Base-by-base conservation (phyloP, 208 protist species). In the Endotrypanum monterogeii region DNA sequence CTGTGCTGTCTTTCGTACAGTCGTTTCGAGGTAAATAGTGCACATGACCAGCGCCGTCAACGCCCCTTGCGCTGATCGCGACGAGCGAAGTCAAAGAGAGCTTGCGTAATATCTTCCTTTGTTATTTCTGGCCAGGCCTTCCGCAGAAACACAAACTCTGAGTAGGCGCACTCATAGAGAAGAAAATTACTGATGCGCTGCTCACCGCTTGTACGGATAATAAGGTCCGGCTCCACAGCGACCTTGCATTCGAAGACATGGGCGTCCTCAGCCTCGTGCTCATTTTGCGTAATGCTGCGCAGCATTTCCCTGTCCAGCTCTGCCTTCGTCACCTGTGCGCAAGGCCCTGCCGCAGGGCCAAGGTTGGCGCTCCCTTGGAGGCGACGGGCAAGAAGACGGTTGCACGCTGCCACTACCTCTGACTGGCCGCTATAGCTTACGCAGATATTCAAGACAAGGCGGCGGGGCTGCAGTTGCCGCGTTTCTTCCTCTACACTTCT, bases 111-210 rank as follows among this genome's bases (percentile, higher is more conserved):
- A 63, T 96, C 89, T 0, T 71, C 76, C 8, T 70, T 61, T 5
- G 73, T 86, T 11, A 98, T 41, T 61, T 95, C 89, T 9, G 94
- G 94, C 92, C 94, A 98, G 18, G 83, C 88, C 67, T 93, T 95
- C 9, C 80, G 52, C 11, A 89, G 55, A 67, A 96, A 96, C 52
- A 87, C 60, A 68, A 98, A 85, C 74, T 98, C 92, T 4, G 89
- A 89, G 76, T 98, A 98, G 20, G 92, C 94, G 48, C 82, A 89
- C 72, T 98, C 89, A 73, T 89, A 98, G 5, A 96, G 76, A 18
- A 98, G 76, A 74, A 96, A 98, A 73, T 98, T 96, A 71, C 89
- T 95, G 18, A 98, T 63, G 14, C 94, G 80, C 67, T 91, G 81
- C 80, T 98, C 92, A 9, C 92, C 94, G 74, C 90, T 93, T 0